Evolutionary conservation across 768 basidiomycete genomes (phyloP), one percentile per base, ranked within the genome.

Genomic region (Suillus americanus): DNA sequence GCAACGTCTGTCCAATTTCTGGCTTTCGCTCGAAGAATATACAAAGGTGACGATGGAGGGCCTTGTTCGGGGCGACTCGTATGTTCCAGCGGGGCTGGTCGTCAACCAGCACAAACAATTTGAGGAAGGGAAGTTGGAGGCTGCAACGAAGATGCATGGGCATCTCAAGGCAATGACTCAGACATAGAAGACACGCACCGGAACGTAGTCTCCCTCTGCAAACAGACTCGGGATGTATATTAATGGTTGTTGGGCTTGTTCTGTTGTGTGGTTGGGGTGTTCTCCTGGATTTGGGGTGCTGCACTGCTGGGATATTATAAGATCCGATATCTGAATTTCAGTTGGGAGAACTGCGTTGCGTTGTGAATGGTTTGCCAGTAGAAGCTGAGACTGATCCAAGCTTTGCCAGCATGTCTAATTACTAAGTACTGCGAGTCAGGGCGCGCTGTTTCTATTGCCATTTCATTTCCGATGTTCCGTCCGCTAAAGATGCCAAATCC

Each of bases 11-110:
- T 83, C 83, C 25, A 85, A 83, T 64, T 72, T 82, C 61, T 88
- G 86, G 85, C 83, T 87, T 82, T 81, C 86, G 0, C 72, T 86
- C 43, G 79, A 79, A 48, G 76, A 81, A 62, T 87, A 81, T 66
- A 83, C 79, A 7, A 72, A 77, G 62, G 65, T 71, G 23, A 72
- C 77, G 0, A 73, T 83, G 71, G 77, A 75, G 12, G 78, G 79
- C 8, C 74, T 83, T n/a, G 62, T 67, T 20, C 73, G 73, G 25
- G 80, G 79, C 10, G 77, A 80, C 38, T 20, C 62, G 5, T 67
- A 76, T 14, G 72, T 79, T 46, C 64, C 73, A 12, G 68, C 72
- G 18, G 78, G 78, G 18, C 20, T 38, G 20, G 57, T 67, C 2
- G 62, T 59, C 1, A 59, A 63, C 18, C 41, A 45, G 2, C 71